Evolutionary conservation across 805 yeast species (phyloP).

Genomic region (Nakazawaea molendinolei): DNA sequence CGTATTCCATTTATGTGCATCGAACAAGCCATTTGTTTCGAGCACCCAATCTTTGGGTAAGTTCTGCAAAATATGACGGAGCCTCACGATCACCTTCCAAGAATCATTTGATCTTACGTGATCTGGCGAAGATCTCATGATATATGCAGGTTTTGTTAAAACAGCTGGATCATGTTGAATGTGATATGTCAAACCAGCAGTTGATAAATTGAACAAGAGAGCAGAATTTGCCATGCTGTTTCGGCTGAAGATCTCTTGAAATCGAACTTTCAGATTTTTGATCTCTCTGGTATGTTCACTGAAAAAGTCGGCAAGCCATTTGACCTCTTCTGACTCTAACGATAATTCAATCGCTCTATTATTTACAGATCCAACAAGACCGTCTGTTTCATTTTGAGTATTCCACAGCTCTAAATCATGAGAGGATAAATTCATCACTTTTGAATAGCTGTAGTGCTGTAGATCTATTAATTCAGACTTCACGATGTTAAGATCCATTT

Average conservation of each 20-base stretch:
- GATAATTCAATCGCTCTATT: slow-evolving; percentile 7
- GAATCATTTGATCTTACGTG: slow-evolving; percentile 78
- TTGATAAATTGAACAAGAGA: slow-evolving; percentile 33
- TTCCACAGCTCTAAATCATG: slow-evolving; percentile 31
- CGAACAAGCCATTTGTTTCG: slow-evolving; percentile 25
- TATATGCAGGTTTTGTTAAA: slow-evolving; percentile 81
- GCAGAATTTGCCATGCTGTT: slow-evolving; percentile 24
- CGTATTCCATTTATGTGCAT: slow-evolving; percentile 30
- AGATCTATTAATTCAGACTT: not conserved
- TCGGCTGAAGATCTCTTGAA: slow-evolving; percentile 2
- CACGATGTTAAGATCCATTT: slow-evolving; percentile 3
- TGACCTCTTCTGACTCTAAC: slow-evolving; percentile 15
- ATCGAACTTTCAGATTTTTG: not conserved
- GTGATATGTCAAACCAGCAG: slow-evolving; percentile 31
- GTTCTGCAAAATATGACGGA: slow-evolving; percentile 63
- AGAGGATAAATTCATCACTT: slow-evolving; percentile 5
- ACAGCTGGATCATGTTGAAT: slow-evolving; percentile 85
- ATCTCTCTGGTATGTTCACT: not conserved
- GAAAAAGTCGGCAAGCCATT: slow-evolving; percentile 20
- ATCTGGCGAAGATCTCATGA: slow-evolving; percentile 60
- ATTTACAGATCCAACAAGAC: slow-evolving; percentile 12
- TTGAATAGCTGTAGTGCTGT: no score
- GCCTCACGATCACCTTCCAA: slow-evolving; percentile 79
- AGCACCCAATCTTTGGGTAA: slow-evolving; percentile 50
- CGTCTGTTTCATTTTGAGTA: slow-evolving; percentile 17